phyloP scores from a whole-genome alignment of 345 rosid species.

The Euphorbia tirucalli region DNA sequence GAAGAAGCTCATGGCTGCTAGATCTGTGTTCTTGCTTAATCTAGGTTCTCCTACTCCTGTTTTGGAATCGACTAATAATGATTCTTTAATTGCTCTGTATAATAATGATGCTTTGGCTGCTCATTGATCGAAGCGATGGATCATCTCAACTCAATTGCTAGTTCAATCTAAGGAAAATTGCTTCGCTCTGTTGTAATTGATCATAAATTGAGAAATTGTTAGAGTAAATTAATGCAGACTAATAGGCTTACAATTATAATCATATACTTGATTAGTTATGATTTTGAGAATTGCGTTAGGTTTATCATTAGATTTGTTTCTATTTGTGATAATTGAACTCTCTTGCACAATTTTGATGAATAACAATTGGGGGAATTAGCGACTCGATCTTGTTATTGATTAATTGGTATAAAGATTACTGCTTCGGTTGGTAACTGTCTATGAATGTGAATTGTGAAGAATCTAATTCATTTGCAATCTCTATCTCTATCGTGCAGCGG shows the following conservation, averaged over 20 bases:
- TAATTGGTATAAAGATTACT: no score
- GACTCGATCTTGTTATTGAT: no score
- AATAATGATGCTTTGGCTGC: constrained; percentile 43
- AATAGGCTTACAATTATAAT: not conserved
- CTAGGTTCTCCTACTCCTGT: constrained; percentile 21
- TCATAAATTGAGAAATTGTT: constrained; percentile 1
- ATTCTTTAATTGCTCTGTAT: constrained; percentile 25
- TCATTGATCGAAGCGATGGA: constrained; percentile 36
- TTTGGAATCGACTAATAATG: constrained; percentile 26
- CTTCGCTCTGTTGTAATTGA: not conserved
- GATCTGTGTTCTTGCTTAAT: constrained; percentile 33
- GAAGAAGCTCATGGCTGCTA: constrained; percentile 53
- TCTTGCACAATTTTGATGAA: no score
- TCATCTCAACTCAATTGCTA: not conserved
- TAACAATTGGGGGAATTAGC: not conserved
- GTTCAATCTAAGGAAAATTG: not conserved
- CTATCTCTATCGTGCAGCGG: no score
- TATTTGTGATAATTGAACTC: not conserved
- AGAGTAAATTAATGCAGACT: not conserved
- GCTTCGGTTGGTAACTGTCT: no score
- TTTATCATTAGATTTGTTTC: not conserved
- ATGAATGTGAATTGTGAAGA: no score
- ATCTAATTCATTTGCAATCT: no score
- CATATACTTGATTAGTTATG: not conserved
- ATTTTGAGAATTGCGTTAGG: not conserved